A percentile compares a stretch with the other conserved stretches of the same genome.
These are phyloP conservation scores for Ophiostoma australiae DNA, from an alignment of 2,329 filamentous ascomycete genomes.

Conservation along the genomic window DNA sequence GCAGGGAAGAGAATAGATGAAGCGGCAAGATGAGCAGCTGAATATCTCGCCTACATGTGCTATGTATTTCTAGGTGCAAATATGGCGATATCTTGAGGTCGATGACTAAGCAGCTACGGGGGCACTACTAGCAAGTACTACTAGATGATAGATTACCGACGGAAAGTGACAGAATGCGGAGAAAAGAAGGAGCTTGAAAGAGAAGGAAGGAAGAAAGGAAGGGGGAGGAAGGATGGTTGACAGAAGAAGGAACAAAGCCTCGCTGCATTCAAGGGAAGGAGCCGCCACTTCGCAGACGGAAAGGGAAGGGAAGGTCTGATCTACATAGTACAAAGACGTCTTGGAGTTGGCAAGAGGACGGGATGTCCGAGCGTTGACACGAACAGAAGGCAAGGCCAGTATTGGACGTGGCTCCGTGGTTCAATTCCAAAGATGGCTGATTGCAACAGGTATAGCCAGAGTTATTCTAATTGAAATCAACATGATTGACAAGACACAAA, in stretches of 20 bases:
- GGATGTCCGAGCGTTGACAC: not conserved
- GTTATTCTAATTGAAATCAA: no score
- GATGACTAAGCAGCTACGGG: not conserved
- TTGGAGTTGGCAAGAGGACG: not conserved
- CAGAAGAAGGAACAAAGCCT: not conserved
- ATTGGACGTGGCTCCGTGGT: no score
- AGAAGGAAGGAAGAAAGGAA: not conserved
- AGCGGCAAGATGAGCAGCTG: not conserved
- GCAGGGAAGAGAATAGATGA: not conserved
- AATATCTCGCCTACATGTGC: not conserved
- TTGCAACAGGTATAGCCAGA: no score
- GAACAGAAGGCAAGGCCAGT: not conserved
- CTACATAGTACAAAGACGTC: no score
- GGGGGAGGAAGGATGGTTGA: not conserved
- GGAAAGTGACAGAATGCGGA: not conserved
- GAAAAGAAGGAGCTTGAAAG: not conserved
- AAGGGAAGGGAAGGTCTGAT: not conserved
- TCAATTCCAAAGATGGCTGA: no score
- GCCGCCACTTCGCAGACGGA: not conserved
- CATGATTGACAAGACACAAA: no score
- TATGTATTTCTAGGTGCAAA: not conserved
- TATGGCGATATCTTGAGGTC: not conserved
- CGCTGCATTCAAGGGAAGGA: not conserved
- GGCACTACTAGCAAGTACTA: no score
- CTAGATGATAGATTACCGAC: not conserved